Evolutionary conservation across 129 eudicot species (phyloP), one percentile per base, ranked within the genome.

Genomic region (Centella asiatica): DNA sequence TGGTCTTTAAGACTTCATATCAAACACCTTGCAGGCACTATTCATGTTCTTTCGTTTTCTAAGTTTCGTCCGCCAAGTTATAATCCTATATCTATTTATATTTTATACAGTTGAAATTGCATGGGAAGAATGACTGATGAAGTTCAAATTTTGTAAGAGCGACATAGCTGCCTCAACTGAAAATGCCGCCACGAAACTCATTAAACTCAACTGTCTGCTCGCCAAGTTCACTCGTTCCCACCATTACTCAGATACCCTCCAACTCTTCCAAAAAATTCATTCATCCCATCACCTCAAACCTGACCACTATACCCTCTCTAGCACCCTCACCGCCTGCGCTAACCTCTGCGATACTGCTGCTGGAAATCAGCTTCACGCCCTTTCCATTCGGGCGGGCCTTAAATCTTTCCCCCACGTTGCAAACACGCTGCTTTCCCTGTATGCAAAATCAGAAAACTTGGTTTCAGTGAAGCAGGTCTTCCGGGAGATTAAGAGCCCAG

Each of bases 301-400:
- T 2, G 97, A 90, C 74, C 94, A 90, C 28, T 90, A 86, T 44
- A 78, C 97, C 66, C 74, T 90, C 70, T 86, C 97, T 28, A 70
- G 94, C 49, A 69, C 89, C 75, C 81, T 90, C 72, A 66, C 94
- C 24, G 94, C 94, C 2, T 57, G 69, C 31, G 82, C 94, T 69
- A 74, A 81, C 57, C 67, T 52, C 72, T 76, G 72, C 51, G 58
- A 68, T 26, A 40, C 37, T 15, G 12, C 34, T 3, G 52, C 62
- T 3, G 97, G 95, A 44, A 62, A 68, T 66, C 97, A 83, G 72
- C 65, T 90, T 69, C 97, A 90, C 29, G 73, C 73, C 40, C 75
- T 76, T 37, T 71, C 81, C 22, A 54, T 86, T 42, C 62, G 48
- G 14, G 24, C 97, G 4, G 89, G 83, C 17, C 82, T 67, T 46